Conservation (phyloP, 164 flowering plant genomes). For the Magnolia sinica region DNA sequence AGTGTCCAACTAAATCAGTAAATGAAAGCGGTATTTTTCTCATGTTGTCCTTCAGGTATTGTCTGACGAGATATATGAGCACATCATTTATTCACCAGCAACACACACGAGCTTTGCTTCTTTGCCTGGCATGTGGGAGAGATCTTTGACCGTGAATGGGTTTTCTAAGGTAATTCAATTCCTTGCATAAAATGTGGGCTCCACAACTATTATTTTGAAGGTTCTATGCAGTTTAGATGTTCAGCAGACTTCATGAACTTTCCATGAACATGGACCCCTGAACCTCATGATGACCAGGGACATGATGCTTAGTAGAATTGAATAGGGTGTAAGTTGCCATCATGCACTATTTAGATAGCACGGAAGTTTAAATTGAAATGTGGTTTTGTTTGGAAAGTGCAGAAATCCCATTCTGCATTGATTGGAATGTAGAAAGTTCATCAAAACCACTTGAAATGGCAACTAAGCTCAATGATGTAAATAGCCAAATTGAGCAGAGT, state of each 20-base stretch:
- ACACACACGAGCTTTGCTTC: slow-evolving; percentile 93
- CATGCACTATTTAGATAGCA: background rate
- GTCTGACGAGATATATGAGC: slow-evolving; percentile 96
- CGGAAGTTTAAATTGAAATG: background rate
- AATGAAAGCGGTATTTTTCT: background rate
- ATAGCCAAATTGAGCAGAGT: background rate
- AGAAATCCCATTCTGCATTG: background rate
- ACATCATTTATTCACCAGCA: slow-evolving; percentile 89
- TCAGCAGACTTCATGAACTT: background rate
- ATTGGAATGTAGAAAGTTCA: background rate
- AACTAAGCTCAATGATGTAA: background rate
- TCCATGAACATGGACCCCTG: background rate
- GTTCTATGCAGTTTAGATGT: background rate
- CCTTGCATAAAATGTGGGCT: background rate
- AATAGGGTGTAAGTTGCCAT: background rate
- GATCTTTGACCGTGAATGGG: slow-evolving; percentile 92
- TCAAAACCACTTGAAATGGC: background rate
- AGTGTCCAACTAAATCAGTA: background rate
- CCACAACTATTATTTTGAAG: no score
- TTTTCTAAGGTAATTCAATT: slow-evolving; percentile 73
- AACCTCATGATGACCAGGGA: background rate
- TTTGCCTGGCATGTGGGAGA: slow-evolving; percentile 94
- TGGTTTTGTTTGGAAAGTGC: background rate
- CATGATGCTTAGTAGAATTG: background rate
- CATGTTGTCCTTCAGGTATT: slow-evolving; percentile 54